phyloP scores from a whole-genome alignment of 768 basidiomycete genomes.

The Roridomyces roridus region DNA sequence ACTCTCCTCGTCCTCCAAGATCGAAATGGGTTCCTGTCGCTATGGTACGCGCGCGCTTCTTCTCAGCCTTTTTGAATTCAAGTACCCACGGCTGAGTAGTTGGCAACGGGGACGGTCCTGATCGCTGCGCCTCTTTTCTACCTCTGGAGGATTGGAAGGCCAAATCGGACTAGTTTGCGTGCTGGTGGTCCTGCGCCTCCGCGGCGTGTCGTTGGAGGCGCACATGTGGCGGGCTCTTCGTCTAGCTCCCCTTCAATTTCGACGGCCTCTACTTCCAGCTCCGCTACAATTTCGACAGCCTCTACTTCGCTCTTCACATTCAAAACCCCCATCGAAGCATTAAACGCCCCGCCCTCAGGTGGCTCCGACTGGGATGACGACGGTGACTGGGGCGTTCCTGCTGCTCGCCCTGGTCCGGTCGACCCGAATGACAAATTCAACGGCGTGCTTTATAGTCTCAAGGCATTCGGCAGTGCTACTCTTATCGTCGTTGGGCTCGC shows the following conservation, averaged over 20 bases:
- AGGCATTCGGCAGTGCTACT: slow-evolving; percentile 73
- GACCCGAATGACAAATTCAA: slow-evolving; percentile 45
- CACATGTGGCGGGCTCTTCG: too few species aligned
- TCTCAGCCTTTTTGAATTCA: background rate
- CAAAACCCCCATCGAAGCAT: background rate
- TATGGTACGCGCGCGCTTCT: slow-evolving; percentile 2
- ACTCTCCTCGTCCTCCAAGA: slow-evolving; percentile 3
- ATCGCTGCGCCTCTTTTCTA: slow-evolving; percentile 21
- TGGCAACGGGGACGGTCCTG: slow-evolving; percentile 18
- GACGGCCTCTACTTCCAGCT: background rate
- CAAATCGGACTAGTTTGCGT: slow-evolving; percentile 2
- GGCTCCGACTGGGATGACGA: slow-evolving; percentile 22
- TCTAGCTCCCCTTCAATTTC: background rate
- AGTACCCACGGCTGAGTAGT: background rate
- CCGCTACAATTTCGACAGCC: background rate
- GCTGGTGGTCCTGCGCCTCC: slow-evolving; percentile 7
- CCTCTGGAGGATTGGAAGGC: slow-evolving; percentile 16
- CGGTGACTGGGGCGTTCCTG: slow-evolving; percentile 21
- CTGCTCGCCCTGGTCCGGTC: too few species aligned
- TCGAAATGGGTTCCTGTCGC: slow-evolving; percentile 18
- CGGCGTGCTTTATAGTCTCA: slow-evolving; percentile 59
- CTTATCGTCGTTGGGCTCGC: slow-evolving; percentile 59
- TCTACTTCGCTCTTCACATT: slow-evolving; percentile 10
- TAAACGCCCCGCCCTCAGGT: background rate
- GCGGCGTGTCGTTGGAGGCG: slow-evolving; percentile 18